Evolutionary conservation across 495 filamentous ascomycete genomes (phyloP), one percentile per base, ranked within the genome.

Genomic region (Jackrogersella minutella): DNA sequence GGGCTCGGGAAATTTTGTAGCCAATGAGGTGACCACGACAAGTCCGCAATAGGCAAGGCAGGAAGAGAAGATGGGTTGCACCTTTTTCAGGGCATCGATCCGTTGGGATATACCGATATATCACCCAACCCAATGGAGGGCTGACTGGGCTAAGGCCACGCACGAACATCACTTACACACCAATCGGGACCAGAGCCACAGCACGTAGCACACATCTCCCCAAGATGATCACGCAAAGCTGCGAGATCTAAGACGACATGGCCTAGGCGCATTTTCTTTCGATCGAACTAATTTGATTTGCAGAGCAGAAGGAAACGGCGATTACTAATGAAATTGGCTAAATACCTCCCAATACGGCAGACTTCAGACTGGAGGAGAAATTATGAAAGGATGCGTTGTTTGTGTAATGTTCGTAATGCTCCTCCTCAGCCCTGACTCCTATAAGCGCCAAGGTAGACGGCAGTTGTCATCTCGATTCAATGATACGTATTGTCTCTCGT

Each of bases 171-270:
- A 34, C 21, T 16, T 13, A 34, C 55, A 14, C 34, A 3, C 63
- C 63, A 66, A 66, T 66, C 47, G 63, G 55, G 49, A n/a, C 30
- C 22, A 31, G 3, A 37, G 37, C 22, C 49, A 47, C 58, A 7
- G 24, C 13, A 22, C 24, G 36, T 40, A 11, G 24, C 19, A 41
- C 50, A 58, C 41, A 24, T 26, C 22, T 30, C n/a, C 34, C 33
- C 5, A 21, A 44, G 52, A 24, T 47, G 52, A 64, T 64, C 66
- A 69, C 66, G 66, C 60, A 58, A 69, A 64, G 21, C 49, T 69
- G 60, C 66, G 60, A 60, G 66, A 69, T 69, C 51, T 36, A 64
- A 56, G 54, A 57, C 51, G 66, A 50, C 50, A 69, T 60, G 46
- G 19, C 13, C 17, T 53, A n/a, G 41, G 10, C n/a, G 31, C 46